Evolutionary conservation across 306 rosid species (phyloP).

Genomic region (Ammopiptanthus mongolicus): DNA sequence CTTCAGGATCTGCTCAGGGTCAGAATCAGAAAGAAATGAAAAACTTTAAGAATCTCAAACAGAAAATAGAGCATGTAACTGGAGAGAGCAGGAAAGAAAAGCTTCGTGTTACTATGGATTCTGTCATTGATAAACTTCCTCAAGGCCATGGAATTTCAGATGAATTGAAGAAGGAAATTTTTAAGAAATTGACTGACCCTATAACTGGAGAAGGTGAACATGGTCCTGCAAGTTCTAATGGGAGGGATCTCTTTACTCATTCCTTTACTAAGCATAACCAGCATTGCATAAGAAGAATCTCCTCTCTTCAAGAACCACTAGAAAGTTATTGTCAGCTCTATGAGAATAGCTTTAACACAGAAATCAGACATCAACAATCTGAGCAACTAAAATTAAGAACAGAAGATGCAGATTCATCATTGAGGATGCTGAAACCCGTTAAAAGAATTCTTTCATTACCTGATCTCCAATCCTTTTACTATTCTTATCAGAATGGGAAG

Average conservation of each 20-base stretch:
- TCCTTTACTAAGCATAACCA: background rate
- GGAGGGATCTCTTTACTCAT: background rate
- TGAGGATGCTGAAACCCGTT: background rate
- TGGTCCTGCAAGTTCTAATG: background rate
- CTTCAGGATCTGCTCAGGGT: slow-evolving; percentile 3
- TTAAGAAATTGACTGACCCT: slow-evolving; percentile 16
- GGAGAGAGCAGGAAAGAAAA: slow-evolving; percentile 18
- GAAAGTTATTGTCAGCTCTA: background rate
- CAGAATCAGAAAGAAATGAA: background rate
- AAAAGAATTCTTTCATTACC: slow-evolving; percentile 23
- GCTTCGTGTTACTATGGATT: slow-evolving; percentile 14
- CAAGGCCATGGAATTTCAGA: slow-evolving; percentile 18
- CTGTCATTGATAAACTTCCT: slow-evolving; percentile 30
- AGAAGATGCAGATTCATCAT: background rate
- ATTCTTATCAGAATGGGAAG: background rate
- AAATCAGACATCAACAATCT: background rate
- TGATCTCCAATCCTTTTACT: slow-evolving; percentile 15
- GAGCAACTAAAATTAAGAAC: background rate
- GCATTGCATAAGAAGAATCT: background rate
- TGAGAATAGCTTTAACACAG: background rate
- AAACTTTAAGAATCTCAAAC: slow-evolving; percentile 12
- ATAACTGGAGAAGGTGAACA: background rate
- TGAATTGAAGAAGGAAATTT: slow-evolving; percentile 19
- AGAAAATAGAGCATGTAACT: slow-evolving; percentile 18
- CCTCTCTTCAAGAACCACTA: slow-evolving; percentile 28